These are phyloP conservation scores for Zygosaccharomyces siamensis DNA, from an alignment of 805 yeast genomes.

Conservation along the genomic window DNA sequence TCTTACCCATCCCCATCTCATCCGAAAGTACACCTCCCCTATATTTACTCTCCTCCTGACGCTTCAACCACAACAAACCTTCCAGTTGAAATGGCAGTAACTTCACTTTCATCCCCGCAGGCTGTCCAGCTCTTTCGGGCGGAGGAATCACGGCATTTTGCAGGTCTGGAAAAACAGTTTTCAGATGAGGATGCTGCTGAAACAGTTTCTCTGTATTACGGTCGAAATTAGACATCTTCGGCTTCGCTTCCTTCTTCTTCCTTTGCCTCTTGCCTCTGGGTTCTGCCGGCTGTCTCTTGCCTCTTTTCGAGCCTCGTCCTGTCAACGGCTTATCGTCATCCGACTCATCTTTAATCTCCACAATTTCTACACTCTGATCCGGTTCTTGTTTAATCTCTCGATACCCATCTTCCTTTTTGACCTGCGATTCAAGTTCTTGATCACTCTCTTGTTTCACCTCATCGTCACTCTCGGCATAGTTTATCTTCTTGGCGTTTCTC, in stretches of 20 bases:
- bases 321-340: constrained; percentile 2
- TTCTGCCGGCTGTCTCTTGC: constrained; percentile 24
- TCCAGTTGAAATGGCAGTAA: constrained; percentile 89
- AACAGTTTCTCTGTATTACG: constrained; percentile 64
- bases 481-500: constrained; percentile 32
- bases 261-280: constrained; percentile 17
- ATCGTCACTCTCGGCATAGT: constrained; percentile 34
- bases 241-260: constrained; percentile 18
- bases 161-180: constrained; percentile 64
- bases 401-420: constrained; percentile 1
- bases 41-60: constrained; percentile 62
- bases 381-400: not conserved
- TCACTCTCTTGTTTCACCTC: constrained; percentile 6
- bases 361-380: not conserved
- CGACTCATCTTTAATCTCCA: not conserved
- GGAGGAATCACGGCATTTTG: constrained; percentile 42
- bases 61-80: constrained; percentile 83
- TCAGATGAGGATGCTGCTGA: constrained; percentile 74
- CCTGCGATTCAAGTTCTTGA: not conserved
- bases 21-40: constrained; percentile 93
- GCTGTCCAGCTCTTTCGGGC: constrained; percentile 63
- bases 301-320: constrained; percentile 11
- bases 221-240: constrained; percentile 57
- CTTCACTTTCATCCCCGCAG: constrained; percentile 66
- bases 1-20: constrained; percentile 99